These are phyloP conservation scores for Gigaspora rosea DNA, from an alignment of 192 early-diverging fungal genomes.

Conservation along the genomic window DNA sequence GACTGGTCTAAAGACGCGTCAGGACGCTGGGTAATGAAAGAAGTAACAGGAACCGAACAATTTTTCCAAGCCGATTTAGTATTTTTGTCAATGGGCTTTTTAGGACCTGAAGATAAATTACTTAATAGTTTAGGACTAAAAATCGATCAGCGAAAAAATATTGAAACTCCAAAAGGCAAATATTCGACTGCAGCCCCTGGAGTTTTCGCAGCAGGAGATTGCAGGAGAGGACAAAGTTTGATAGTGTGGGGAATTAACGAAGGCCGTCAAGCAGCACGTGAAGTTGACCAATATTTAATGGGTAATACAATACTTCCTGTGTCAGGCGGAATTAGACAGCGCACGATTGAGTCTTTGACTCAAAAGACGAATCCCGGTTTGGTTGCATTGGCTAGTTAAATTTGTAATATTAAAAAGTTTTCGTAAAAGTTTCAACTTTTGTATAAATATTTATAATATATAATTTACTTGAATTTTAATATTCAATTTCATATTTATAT, in stretches of 20 bases:
- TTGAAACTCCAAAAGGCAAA: constrained; percentile 73
- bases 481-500: no score
- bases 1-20: constrained; percentile 87
- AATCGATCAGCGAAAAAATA: constrained; percentile 76
- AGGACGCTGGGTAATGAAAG: constrained; percentile 86
- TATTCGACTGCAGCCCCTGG: constrained; percentile 78
- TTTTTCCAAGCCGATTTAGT: constrained; percentile 90
- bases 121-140: constrained; percentile 79
- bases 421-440: no score
- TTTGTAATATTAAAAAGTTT: not conserved
- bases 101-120: constrained; percentile 87
- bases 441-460: no score
- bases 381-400: constrained; percentile 5
- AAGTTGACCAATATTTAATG: constrained; percentile 84
- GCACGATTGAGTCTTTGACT: constrained; percentile 49
- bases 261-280: constrained; percentile 91
- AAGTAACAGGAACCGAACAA: constrained; percentile 83
- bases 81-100: constrained; percentile 93
- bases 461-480: no score
- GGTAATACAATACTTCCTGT: constrained; percentile 84
- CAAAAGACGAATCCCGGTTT: constrained; percentile 13
- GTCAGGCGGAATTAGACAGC: constrained; percentile 81
- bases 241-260: constrained; percentile 99
- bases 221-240: constrained; percentile 90
- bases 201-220: constrained; percentile 98